Conservation (phyloP, 2,329 filamentous ascomycete genomes). For the Teratosphaeria gauchensis region DNA sequence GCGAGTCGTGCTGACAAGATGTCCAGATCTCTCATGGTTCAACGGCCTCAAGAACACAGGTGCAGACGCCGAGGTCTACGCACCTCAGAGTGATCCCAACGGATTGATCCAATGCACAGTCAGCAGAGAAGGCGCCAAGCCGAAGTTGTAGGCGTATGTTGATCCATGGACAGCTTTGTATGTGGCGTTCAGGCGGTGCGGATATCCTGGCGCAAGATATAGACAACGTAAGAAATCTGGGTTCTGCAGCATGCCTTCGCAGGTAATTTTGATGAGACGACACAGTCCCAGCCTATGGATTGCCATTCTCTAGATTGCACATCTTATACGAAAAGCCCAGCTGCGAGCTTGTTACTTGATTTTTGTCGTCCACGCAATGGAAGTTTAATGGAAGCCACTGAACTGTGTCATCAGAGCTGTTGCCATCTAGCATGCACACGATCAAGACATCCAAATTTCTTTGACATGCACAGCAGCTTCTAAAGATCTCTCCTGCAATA, state of each 20-base stretch:
- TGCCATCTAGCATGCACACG: not conserved
- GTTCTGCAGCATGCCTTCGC: too few relatives aligned
- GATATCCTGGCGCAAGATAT: not conserved
- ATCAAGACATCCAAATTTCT: not conserved
- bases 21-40: slow-evolving; percentile 84
- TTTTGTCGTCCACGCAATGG: not conserved
- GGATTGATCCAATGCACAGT: slow-evolving; percentile 94
- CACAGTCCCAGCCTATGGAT: too few relatives aligned
- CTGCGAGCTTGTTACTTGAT: too few relatives aligned
- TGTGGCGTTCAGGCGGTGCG: not conserved
- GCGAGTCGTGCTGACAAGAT: slow-evolving; percentile 5
- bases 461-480: not conserved
- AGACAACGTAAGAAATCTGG: too few relatives aligned
- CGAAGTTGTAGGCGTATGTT: slow-evolving; percentile 14
- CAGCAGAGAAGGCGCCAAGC: slow-evolving; percentile 40
- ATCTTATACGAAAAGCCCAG: too few relatives aligned
- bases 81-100: slow-evolving; percentile 85
- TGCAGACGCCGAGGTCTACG: slow-evolving; percentile 90
- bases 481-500: not conserved
- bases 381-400: not conserved
- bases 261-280: too few relatives aligned
- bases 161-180: not conserved
- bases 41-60: slow-evolving; percentile 92
- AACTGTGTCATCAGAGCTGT: not conserved
- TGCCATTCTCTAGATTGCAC: too few relatives aligned